phyloP scores from a whole-genome alignment of 495 filamentous ascomycete genomes.

The Penicillium ochrochloron region DNA sequence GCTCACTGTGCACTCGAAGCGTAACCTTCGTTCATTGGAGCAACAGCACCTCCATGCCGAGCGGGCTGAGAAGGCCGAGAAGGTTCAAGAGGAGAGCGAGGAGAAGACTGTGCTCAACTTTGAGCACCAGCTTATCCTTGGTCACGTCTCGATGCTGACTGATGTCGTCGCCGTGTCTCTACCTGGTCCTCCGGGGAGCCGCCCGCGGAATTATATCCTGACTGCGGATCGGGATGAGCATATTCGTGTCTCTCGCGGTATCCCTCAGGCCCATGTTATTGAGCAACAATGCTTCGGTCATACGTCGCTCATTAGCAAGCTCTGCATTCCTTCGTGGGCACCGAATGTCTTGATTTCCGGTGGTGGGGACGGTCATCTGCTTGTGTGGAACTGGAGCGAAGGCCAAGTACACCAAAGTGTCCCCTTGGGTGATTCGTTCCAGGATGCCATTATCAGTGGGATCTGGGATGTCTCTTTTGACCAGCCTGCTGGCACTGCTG shows the following conservation, averaged over 20 bases:
- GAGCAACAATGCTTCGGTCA: constrained; percentile 90
- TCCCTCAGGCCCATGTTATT: constrained; percentile 85
- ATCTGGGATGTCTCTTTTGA: constrained; percentile 43
- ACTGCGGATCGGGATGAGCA: constrained; percentile 96
- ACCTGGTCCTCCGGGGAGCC: constrained; percentile 30
- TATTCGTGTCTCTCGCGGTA: constrained; percentile 84
- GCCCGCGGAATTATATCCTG: constrained; percentile 69
- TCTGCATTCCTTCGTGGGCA: constrained; percentile 64
- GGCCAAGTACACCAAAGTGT: constrained; percentile 58
- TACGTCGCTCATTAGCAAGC: constrained; percentile 73
- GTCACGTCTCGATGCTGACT: constrained; percentile 93
- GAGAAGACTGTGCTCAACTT: constrained; percentile 59
- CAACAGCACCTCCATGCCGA: constrained; percentile 65
- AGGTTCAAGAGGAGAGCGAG: constrained; percentile 37
- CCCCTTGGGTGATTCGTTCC: constrained; percentile 28
- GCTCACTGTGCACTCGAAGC: constrained; percentile 80
- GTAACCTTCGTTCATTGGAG: constrained; percentile 75
- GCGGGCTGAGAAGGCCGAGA: constrained; percentile 42
- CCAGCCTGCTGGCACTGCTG: constrained; percentile 15
- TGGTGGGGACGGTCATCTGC: constrained; percentile 78
- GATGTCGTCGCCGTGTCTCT: constrained; percentile 61
- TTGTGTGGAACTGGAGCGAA: constrained; percentile 80
- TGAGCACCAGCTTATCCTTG: constrained; percentile 75
- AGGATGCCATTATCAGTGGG: constrained; percentile 39
- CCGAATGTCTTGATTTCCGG: constrained; percentile 75